phyloP scores from a whole-genome alignment of 139 green algal genomes.

The Mychonastes homosphaera region DNA sequence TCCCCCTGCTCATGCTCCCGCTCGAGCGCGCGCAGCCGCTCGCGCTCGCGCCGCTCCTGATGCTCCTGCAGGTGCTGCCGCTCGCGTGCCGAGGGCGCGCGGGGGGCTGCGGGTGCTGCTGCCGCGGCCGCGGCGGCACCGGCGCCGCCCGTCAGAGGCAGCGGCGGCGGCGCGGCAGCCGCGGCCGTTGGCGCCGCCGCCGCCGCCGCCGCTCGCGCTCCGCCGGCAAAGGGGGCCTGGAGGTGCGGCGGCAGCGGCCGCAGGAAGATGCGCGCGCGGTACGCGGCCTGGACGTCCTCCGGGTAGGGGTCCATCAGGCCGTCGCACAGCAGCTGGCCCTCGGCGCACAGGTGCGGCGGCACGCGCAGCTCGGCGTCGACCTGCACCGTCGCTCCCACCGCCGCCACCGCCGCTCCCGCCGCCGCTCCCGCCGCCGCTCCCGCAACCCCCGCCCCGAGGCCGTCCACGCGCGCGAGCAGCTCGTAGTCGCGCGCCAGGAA shows the following conservation, averaged over 20 bases:
- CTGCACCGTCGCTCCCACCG: not conserved
- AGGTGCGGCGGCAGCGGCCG: not conserved
- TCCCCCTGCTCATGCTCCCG: not conserved
- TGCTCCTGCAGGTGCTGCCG: too few species aligned
- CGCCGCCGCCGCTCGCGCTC: slow-evolving; percentile 1
- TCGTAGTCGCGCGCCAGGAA: slow-evolving; percentile 59
- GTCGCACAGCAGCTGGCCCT: slow-evolving; percentile 39
- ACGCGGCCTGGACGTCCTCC: slow-evolving; percentile 28
- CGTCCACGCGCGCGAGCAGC: slow-evolving; percentile 13
- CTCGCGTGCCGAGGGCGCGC: too few species aligned
- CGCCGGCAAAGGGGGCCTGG: not conserved
- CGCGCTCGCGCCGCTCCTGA: too few species aligned
- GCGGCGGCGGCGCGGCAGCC: not conserved
- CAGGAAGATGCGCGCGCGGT: slow-evolving; percentile 5
- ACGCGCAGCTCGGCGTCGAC: not conserved
- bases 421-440: not conserved
- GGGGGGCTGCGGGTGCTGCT: too few species aligned
- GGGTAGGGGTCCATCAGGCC: slow-evolving; percentile 34
- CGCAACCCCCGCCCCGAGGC: slow-evolving; percentile 10
- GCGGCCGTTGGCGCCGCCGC: not conserved
- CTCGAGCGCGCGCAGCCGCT: not conserved
- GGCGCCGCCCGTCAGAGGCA: not conserved
- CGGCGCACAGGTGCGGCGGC: not conserved
- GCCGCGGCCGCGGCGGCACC: not conserved
- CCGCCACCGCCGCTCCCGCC: not conserved